phyloP scores from a whole-genome alignment of 352 stramenopile species.

The Albugo candida region DNA sequence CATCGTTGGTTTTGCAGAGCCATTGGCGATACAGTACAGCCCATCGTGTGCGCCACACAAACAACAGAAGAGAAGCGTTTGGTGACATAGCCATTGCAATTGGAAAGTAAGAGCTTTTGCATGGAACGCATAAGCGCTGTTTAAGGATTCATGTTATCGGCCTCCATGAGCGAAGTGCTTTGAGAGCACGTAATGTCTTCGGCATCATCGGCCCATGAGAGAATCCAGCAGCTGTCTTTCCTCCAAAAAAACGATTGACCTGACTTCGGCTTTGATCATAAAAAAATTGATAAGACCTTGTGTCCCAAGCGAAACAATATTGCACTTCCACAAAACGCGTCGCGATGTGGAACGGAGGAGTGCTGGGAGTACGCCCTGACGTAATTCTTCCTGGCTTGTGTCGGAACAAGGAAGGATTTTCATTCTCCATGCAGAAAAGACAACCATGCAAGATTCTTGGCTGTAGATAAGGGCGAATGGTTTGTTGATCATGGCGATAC shows the following conservation, averaged over 20 bases:
- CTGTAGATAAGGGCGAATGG: slow-evolving; percentile 51
- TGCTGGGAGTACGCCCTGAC: slow-evolving; percentile 36
- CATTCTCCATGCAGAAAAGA: slow-evolving; percentile 61
- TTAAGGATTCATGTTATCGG: slow-evolving; percentile 68
- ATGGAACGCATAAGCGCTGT: slow-evolving; percentile 63
- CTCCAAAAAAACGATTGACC: slow-evolving; percentile 28
- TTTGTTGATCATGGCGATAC: slow-evolving; percentile 53
- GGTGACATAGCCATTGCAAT: slow-evolving; percentile 29
- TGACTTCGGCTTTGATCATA: slow-evolving; percentile 54
- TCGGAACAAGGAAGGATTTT: slow-evolving; percentile 46
- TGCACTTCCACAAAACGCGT: slow-evolving; percentile 26
- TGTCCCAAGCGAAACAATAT: slow-evolving; percentile 50
- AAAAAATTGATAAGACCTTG: slow-evolving; percentile 59
- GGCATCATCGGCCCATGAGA: slow-evolving; percentile 67
- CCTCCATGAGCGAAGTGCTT: slow-evolving; percentile 54
- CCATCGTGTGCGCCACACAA: slow-evolving; percentile 63
- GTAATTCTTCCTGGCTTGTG: slow-evolving; percentile 60
- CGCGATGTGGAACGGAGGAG: slow-evolving; percentile 11
- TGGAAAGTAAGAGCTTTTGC: slow-evolving; percentile 60
- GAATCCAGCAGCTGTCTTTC: slow-evolving; percentile 63
- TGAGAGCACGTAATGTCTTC: slow-evolving; percentile 73
- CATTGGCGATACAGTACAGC: slow-evolving; percentile 59
- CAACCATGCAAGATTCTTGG: slow-evolving; percentile 50
- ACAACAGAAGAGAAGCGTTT: slow-evolving; percentile 39
- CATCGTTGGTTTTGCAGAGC: slow-evolving; percentile 27